Percentiles rank a stretch among this genome's conserved stretches.
Evolutionary conservation across 768 basidiomycete species (phyloP).

Genomic region (Xerocomellus chrysenteron): DNA sequence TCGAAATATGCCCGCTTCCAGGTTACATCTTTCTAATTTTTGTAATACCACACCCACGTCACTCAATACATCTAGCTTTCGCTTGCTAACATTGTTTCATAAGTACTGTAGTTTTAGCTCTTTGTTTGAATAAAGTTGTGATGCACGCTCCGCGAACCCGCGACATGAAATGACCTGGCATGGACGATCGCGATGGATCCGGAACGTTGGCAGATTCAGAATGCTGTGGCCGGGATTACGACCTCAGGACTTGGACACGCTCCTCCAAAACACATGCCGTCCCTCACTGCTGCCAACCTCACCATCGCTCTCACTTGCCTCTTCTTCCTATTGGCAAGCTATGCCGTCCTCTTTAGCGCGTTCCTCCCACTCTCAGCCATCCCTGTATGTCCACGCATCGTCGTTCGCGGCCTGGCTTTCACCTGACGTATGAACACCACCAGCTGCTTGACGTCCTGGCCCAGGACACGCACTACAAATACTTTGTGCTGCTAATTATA

Average conservation of each 20-base stretch:
- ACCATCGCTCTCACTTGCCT: slow-evolving; percentile 45
- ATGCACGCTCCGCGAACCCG: slow-evolving; percentile 7
- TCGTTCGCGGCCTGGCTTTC: not conserved
- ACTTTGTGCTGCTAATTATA: slow-evolving; percentile 73
- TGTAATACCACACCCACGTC: slow-evolving; percentile 28
- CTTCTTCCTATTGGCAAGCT: slow-evolving; percentile 58
- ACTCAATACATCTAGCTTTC: slow-evolving; percentile 17
- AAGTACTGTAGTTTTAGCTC: slow-evolving; percentile 32
- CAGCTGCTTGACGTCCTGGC: slow-evolving; percentile 67
- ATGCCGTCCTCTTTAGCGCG: slow-evolving; percentile 65
- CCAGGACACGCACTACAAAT: slow-evolving; percentile 87
- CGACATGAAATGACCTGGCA: not conserved
- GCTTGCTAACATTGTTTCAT: slow-evolving; percentile 14
- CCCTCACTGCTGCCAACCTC: slow-evolving; percentile 43
- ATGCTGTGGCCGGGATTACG: slow-evolving; percentile 32
- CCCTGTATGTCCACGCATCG: slow-evolving; percentile 40
- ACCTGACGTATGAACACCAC: slow-evolving; percentile 22
- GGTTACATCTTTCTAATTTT: slow-evolving; percentile 30
- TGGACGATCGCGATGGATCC: slow-evolving; percentile 1
- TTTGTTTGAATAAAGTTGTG: slow-evolving; percentile 20
- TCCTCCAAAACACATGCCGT: slow-evolving; percentile 24
- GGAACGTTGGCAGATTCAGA: not conserved
- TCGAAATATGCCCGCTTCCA: slow-evolving; percentile 24
- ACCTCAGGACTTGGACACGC: slow-evolving; percentile 14
- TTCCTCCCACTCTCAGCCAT: slow-evolving; percentile 56